Conservation (phyloP, 1,284 basidiomycete species). For the Tranzscheliella williamsii region DNA sequence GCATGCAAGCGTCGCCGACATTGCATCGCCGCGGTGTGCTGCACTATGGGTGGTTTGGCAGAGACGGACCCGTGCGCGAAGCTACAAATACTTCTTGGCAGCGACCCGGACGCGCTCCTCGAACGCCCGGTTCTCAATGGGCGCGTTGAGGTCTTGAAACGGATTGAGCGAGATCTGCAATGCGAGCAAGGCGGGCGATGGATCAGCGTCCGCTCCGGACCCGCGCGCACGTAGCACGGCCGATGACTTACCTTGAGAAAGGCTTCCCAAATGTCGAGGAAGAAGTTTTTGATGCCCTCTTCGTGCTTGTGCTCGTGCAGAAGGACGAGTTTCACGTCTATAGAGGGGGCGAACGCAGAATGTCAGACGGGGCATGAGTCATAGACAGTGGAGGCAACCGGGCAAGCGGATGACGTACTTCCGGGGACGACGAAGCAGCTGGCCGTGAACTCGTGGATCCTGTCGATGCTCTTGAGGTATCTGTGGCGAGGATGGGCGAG, state of each 20-base stretch:
- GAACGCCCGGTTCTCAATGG: slow-evolving; percentile 46
- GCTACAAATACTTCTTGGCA: slow-evolving; percentile 47
- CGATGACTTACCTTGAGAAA: slow-evolving; percentile 44
- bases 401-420: slow-evolving; percentile 35
- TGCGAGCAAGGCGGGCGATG: no score
- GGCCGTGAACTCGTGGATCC: slow-evolving; percentile 54
- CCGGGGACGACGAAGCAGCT: slow-evolving; percentile 51
- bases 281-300: slow-evolving; percentile 58
- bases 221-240: no score
- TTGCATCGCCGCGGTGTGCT: no score
- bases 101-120: slow-evolving; percentile 47
- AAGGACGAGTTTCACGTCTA: slow-evolving; percentile 56
- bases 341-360: neutral
- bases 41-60: no score
- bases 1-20: no score
- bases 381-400: no score
- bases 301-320: slow-evolving; percentile 60
- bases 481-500: slow-evolving; percentile 8
- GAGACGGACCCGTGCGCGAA: no score
- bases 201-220: no score
- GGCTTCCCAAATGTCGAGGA: slow-evolving; percentile 58
- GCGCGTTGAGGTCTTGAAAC: slow-evolving; percentile 51
- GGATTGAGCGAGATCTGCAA: slow-evolving; percentile 53
- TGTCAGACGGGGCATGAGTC: no score
- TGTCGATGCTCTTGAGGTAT: slow-evolving; percentile 55